Base-by-base conservation (phyloP, 129 eudicot species). In the Chrysanthemum makinoi region DNA sequence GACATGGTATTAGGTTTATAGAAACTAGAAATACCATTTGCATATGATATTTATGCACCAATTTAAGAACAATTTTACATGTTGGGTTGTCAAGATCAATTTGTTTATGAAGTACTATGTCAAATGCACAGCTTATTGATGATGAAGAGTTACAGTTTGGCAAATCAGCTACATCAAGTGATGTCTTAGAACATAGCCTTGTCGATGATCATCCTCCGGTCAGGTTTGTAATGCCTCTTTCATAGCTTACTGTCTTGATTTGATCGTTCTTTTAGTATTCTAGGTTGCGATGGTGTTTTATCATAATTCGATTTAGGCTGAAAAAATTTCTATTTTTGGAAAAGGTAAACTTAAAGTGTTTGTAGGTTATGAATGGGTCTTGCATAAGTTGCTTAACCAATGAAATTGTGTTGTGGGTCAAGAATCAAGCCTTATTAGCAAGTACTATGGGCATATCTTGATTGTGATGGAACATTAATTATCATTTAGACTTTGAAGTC, bases 181-280 rank as follows among this genome's bases (percentile, higher is more conserved):
- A 66, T 35, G 65, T 24, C 28, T 55, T 61, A 62, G 76, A 39
- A 30, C 17, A 62, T 33, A 28, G 69, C 64, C 61, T 49, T 28
- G 10, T 46, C 50, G 54, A 47, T 70, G 76, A 77, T 55, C 77
- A 63, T 44, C 68, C 39, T 44, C 6, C 68, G 28, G 28, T 28
- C 68, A 72, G 82, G 82, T 78, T 64, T 50, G 56, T n/a, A 57
- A 66, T 61, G 4, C 65, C 19, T 51, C 53, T 48, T 35, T 10
- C 16, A 46, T 54, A 16, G 9, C 39, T 66, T 64, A 2, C 10
- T 11, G 1, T 54, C 71, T 55, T 55, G 46, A 39, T 55, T 14
- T 55, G 20, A 2, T 55, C 0, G 18, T 17, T 56, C 20, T 2
- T 7, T 17, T n/a, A 56, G 17, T 1, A 52, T 39, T 7, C 46